Evolutionary conservation across 257 asterid species (phyloP).

Genomic region (Cynanchum wilfordii): DNA sequence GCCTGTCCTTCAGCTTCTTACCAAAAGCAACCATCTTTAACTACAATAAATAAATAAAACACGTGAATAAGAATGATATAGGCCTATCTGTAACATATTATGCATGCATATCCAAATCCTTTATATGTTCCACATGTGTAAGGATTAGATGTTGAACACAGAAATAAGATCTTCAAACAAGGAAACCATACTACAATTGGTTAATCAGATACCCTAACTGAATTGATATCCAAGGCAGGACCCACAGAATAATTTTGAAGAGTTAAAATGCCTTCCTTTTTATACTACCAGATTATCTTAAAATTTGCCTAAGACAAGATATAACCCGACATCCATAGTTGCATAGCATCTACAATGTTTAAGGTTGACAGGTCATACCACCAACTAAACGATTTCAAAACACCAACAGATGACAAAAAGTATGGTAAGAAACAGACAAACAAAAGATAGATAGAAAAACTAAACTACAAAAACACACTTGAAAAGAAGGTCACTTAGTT

Average conservation of each 20-base stretch:
- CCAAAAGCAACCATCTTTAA: conserved; percentile 86
- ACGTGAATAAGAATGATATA: background rate
- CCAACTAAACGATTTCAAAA: background rate
- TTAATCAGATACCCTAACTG: background rate
- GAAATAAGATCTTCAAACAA: background rate
- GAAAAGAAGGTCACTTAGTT: background rate
- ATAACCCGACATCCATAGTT: background rate
- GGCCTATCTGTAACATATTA: background rate
- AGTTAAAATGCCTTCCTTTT: background rate
- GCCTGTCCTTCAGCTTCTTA: conserved; percentile 83
- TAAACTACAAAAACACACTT: background rate
- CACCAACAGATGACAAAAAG: background rate
- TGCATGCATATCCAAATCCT: background rate
- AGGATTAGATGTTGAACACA: background rate
- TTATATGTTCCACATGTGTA: background rate
- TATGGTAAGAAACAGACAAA: no score
- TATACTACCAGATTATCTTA: background rate
- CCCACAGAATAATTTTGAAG: background rate
- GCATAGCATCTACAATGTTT: background rate
- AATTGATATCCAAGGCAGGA: background rate
- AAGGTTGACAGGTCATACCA: background rate
- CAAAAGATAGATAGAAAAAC: no score
- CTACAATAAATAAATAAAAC: conserved; percentile 24
- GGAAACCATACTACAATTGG: background rate
- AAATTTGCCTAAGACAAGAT: background rate